A percentile compares a stretch with the other conserved stretches of the same genome.
These are phyloP conservation scores for Apium graveolens DNA, from an alignment of 129 eudicot species.

Conservation along the genomic window DNA sequence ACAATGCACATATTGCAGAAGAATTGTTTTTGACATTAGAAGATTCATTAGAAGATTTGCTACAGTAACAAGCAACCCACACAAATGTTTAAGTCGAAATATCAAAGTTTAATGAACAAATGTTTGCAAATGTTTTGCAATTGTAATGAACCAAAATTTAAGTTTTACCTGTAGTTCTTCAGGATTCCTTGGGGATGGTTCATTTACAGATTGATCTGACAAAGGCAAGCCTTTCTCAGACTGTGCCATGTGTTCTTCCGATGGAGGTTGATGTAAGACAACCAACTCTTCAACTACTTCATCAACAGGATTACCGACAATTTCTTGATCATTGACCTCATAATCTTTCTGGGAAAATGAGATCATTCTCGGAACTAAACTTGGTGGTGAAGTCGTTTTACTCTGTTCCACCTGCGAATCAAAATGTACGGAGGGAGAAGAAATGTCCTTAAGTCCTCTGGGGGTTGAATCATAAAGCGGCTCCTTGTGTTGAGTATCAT, in stretches of 20 bases:
- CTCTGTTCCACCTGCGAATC: slow-evolving; percentile 25
- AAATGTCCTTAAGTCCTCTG: slow-evolving; percentile 22
- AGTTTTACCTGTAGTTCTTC: slow-evolving; percentile 28
- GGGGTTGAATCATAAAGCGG: slow-evolving; percentile 88
- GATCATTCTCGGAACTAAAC: slow-evolving; percentile 16
- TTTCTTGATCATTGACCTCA: slow-evolving; percentile 20
- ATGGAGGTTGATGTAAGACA: slow-evolving; percentile 10
- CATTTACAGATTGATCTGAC: slow-evolving; percentile 18
- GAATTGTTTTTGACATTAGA: neutral
- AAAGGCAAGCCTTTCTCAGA: slow-evolving; percentile 24
- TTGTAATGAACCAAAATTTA: slow-evolving; percentile 10
- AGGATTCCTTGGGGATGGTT: slow-evolving; percentile 24
- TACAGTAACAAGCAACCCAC: neutral
- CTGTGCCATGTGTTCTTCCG: slow-evolving; percentile 25
- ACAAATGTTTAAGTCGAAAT: neutral
- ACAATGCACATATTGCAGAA: neutral
- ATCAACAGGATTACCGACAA: slow-evolving; percentile 1
- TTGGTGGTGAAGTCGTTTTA: slow-evolving; percentile 20
- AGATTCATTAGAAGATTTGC: neutral
- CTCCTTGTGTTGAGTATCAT: slow-evolving; percentile 33
- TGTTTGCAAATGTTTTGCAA: no score
- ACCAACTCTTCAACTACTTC: slow-evolving; percentile 23
- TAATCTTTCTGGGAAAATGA: slow-evolving; percentile 29
- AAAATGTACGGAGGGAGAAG: slow-evolving; percentile 37
- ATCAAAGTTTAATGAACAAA: neutral